phyloP scores from a whole-genome alignment of 352 stramenopile species.

The Phytophthora colocasiae region DNA sequence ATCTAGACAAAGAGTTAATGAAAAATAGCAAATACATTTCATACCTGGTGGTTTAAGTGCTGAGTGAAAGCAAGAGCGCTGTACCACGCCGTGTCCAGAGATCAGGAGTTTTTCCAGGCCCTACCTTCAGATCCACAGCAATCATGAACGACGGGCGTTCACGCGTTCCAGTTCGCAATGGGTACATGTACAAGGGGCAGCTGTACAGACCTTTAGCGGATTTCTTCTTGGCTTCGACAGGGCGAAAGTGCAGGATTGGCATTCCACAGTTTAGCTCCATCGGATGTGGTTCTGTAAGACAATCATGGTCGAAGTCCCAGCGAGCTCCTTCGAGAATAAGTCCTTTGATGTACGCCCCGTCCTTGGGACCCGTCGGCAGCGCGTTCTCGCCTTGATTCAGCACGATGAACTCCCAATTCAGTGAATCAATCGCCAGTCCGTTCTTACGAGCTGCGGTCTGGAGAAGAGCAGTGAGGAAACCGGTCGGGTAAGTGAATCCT shows the following conservation, averaged over 20 bases:
- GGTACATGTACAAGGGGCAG: constrained; percentile 97
- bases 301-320: constrained; percentile 93
- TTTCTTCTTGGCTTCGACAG: constrained; percentile 96
- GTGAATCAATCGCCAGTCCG: constrained; percentile 94
- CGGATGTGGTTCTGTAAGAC: constrained; percentile 88
- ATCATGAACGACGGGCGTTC: constrained; percentile 96
- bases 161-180: constrained; percentile 94
- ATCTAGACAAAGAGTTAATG: constrained; percentile 26
- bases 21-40: constrained; percentile 10
- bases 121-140: constrained; percentile 92
- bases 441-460: constrained; percentile 96
- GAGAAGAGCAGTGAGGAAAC: constrained; percentile 96
- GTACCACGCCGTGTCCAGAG: constrained; percentile 95
- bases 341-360: constrained; percentile 92
- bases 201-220: constrained; percentile 91
- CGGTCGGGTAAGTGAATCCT: constrained; percentile 97
- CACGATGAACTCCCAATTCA: constrained; percentile 96
- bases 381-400: constrained; percentile 90
- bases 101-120: constrained; percentile 86
- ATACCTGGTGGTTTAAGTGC: constrained; percentile 51
- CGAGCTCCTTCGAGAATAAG: constrained; percentile 93
- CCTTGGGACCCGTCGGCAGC: constrained; percentile 83
- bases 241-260: constrained; percentile 96
- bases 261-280: constrained; percentile 94
- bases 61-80: constrained; percentile 92